These are phyloP conservation scores for Trichoderma gracile DNA, from an alignment of 2,329 filamentous ascomycete species.

Conservation along the genomic window DNA sequence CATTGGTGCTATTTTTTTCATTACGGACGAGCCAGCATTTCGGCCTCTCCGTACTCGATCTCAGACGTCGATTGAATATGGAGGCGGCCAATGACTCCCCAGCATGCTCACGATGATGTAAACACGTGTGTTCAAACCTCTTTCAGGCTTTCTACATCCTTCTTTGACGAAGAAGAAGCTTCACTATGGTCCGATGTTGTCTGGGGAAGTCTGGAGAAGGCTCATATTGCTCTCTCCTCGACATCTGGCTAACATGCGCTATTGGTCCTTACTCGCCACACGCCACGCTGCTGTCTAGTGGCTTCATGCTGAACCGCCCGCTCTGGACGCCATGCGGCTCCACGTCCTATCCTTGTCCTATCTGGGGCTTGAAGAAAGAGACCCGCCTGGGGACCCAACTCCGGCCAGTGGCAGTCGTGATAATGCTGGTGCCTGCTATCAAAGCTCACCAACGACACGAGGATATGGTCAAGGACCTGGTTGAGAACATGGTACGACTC, in stretches of 20 bases:
- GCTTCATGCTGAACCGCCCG: slow-evolving; percentile 12
- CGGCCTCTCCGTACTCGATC: neutral
- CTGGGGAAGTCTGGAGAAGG: neutral
- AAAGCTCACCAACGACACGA: slow-evolving; percentile 1
- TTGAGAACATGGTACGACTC: neutral
- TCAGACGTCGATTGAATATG: slow-evolving; percentile 1
- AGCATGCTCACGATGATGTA: neutral
- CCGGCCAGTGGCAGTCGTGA: slow-evolving; percentile 22
- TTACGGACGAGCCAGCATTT: neutral
- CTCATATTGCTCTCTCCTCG: neutral
- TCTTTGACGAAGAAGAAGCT: too few species aligned
- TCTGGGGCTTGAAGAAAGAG: neutral
- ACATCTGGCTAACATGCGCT: neutral
- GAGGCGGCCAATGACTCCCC: neutral
- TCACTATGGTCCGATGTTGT: neutral
- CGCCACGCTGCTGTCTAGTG: neutral
- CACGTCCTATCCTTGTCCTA: slow-evolving; percentile 19
- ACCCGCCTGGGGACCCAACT: slow-evolving; percentile 9
- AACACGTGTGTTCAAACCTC: neutral
- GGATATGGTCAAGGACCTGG: neutral
- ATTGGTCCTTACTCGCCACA: slow-evolving; percentile 1
- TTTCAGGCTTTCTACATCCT: too few species aligned
- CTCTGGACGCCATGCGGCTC: slow-evolving; percentile 3
- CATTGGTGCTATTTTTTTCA: neutral
- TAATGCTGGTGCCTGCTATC: slow-evolving; percentile 22